Evolutionary conservation across 148 eudicot genomes (phyloP), one percentile per base, ranked within the genome.

Genomic region (Limonium bicolor): DNA sequence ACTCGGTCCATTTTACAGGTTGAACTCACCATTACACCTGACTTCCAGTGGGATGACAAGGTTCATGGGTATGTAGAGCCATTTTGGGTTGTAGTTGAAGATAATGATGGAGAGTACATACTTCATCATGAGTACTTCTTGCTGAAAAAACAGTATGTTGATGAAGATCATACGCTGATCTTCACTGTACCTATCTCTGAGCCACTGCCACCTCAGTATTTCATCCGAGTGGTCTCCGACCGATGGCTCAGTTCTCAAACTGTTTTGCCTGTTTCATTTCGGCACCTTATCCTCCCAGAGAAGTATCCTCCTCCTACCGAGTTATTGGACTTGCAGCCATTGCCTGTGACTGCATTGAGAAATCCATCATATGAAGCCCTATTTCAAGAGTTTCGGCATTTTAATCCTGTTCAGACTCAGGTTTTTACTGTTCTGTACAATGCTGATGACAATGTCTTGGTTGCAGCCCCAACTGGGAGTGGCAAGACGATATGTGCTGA

Each of bases 401-500:
- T 87, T 52, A 87, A 87, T 66, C 96, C 94, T 32, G 82, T 87
- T 14, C 96, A 87, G 69, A 87, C 96, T 20, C 96, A 82, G 67
- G 94, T 87, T 42, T 87, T 87, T 68, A 82, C 84, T 2, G 74
- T 82, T 41, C 41, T 87, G 67, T 87, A 87, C 59, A 87, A 76
- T 61, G 62, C 96, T 10, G 96, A 87, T 63, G 94, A 87, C 64
- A 83, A 87, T 58, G 96, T 87, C 9, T 57, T 87, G 58, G 96
- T 87, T 62, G 94, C 96, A 26, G 96, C 96, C 18, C 90, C 96
- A 5, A 82, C 94, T 20, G 96, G 96, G 30, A 82, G 94, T 61
- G 96, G 96, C 44, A 87, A 87, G 72, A 82, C 96, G 11, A 74
- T 83, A 44, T 87, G 96, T 64, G 94, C 94, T 5, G 96, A 87